phyloP scores from a whole-genome alignment of 2,329 filamentous ascomycete species.

The Dryadomyces sulphureus region DNA sequence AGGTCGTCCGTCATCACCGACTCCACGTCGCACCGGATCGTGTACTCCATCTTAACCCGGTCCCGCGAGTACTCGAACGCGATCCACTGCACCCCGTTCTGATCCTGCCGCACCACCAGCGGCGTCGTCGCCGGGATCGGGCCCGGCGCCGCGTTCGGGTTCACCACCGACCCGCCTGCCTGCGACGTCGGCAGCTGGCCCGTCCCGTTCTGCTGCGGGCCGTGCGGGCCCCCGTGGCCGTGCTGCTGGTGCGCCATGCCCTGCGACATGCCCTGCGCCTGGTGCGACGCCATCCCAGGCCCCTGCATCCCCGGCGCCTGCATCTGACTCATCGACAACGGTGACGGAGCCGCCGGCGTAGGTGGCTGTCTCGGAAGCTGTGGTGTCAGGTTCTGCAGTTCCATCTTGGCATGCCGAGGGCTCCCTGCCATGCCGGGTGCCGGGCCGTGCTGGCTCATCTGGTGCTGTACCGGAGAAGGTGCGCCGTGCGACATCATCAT shows the following conservation, averaged over 20 bases:
- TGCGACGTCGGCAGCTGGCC: constrained; percentile 7
- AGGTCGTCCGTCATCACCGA: constrained; percentile 85
- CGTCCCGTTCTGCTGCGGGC: constrained; percentile 7
- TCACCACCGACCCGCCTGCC: constrained; percentile 26
- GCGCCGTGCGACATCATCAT: constrained; percentile 52
- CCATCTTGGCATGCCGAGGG: constrained; percentile 47
- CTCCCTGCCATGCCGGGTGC: constrained; percentile 43
- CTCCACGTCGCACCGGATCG: constrained; percentile 93
- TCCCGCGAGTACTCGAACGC: constrained; percentile 96
- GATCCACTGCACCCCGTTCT: constrained; percentile 97
- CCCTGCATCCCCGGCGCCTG: constrained; percentile 26
- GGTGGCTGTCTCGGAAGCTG: constrained; percentile 44
- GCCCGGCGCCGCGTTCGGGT: constrained; percentile 83
- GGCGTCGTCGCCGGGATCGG: constrained; percentile 95
- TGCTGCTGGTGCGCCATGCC: not conserved
- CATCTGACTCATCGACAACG: constrained; percentile 12
- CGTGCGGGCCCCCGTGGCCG: constrained; percentile 7
- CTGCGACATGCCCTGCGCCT: constrained; percentile 3
- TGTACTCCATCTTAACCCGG: constrained; percentile 98
- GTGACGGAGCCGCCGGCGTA: constrained; percentile 7
- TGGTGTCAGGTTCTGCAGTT: constrained; percentile 40
- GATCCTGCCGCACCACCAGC: constrained; percentile 82
- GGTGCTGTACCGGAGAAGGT: constrained; percentile 30
- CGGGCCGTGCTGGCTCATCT: constrained; percentile 42
- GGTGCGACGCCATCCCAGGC: constrained; percentile 5